Base-by-base conservation (phyloP, 2,329 filamentous ascomycete species). In the Neurospora sp. region DNA sequence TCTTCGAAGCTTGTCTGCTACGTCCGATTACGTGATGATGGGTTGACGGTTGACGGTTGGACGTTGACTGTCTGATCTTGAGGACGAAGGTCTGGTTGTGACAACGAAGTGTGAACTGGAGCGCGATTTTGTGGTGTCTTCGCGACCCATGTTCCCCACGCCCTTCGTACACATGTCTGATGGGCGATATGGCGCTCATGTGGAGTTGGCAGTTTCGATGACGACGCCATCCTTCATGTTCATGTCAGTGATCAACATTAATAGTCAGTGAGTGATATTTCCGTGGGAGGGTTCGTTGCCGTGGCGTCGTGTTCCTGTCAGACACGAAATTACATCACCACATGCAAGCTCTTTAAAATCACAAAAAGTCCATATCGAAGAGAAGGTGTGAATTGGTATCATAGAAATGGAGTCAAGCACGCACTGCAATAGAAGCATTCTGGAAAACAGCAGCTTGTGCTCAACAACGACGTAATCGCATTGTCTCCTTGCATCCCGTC, bases 401-500 rank as follows among this genome's bases (percentile, higher is more conserved):
- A 57, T 57, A 23, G 5, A 28, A 28, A 28, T 52, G 15, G 43
- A 57, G 46, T 57, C 12, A 57, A 57, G 46, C 46, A 57, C 23
- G 23, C 46, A 57, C 46, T 57, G 46, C 46, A 0, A 3, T 2
- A 41, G 12, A 57, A 33, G 6, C 46, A 57, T 33, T 57, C 46
- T 57, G 46, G 23, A 57, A 57, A 57, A 33, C 46, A 67, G 66
- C 23, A 41, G 38, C 41, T 67, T 67, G 67, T 68, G 67, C 52
- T 57, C 46, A 57, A 57, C 46, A 74, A 75, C 74, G 74, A 81
- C 82, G 84, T 81, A 81, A 84, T 84, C 83, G 82, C 81, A 80
- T 83, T 80, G 83, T 85, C 81, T 83, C 85, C 46, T 57, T 57
- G 46, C 46, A 57, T 57, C 46, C 46, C 46, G 46, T 57, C 46